phyloP scores from a whole-genome alignment of 1,139 yeast species.

The Suhomyces atakaporum region DNA sequence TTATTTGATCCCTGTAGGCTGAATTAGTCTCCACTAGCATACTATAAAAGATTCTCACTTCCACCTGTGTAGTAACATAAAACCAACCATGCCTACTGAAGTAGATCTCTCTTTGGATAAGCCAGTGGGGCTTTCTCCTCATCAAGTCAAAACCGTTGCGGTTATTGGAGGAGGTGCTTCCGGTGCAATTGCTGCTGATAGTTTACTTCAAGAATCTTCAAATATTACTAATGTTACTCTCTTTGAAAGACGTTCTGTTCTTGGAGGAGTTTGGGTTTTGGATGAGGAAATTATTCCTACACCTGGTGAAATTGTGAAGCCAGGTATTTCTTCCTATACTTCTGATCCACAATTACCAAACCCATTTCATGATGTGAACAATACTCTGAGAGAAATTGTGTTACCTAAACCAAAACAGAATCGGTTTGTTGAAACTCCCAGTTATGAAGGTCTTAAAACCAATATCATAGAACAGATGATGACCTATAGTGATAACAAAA shows the following conservation, averaged over 20 bases:
- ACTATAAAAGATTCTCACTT: background rate
- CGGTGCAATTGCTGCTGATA: conserved; percentile 47
- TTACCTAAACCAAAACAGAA: conserved; percentile 16
- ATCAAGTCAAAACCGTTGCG: conserved; percentile 35
- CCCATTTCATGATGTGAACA: conserved; percentile 24
- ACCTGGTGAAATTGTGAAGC: conserved; percentile 26
- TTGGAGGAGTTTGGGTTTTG: conserved; percentile 39
- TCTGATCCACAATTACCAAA: conserved; percentile 35
- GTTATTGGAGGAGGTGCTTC: conserved; percentile 58
- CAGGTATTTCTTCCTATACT: conserved; percentile 23
- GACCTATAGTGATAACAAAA: conserved; percentile 43
- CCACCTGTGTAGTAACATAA: too few relatives aligned
- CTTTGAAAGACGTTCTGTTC: conserved; percentile 30
- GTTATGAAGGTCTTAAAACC: conserved; percentile 40
- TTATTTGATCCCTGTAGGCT: background rate
- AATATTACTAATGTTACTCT: conserved; percentile 22
- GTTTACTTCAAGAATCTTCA: conserved; percentile 32
- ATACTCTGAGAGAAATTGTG: conserved; percentile 5
- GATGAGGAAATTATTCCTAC: conserved; percentile 25
- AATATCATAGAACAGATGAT: conserved; percentile 46
- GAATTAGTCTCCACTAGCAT: background rate
- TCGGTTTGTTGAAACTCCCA: conserved; percentile 38
- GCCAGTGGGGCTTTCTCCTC: conserved; percentile 13
- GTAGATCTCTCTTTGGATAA: conserved; percentile 3
- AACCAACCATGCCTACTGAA: conserved; percentile 9